phyloP scores from a whole-genome alignment of 169 alveolate genomes.

The Plasmodium fragile region DNA sequence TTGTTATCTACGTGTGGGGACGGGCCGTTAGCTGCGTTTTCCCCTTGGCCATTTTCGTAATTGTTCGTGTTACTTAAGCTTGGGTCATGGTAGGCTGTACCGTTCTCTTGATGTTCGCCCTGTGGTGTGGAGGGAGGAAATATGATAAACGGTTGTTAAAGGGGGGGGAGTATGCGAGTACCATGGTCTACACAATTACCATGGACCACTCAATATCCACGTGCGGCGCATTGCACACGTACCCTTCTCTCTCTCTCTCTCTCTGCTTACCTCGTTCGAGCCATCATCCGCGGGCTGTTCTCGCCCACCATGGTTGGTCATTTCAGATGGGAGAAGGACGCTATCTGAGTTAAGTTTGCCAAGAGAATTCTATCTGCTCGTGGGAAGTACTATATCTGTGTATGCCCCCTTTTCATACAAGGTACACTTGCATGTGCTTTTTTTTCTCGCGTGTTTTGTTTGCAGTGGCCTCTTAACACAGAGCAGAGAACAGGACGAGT shows the following conservation, averaged over 20 bases:
- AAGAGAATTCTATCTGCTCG: background rate
- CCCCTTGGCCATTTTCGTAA: conserved; percentile 6
- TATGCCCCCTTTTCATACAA: background rate
- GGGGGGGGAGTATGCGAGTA: background rate
- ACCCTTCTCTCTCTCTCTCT: background rate
- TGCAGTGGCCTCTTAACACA: background rate
- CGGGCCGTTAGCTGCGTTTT: background rate
- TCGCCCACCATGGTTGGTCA: conserved; percentile 42
- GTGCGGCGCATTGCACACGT: background rate
- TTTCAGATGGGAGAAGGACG: conserved; percentile 16
- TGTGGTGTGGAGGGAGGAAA: background rate
- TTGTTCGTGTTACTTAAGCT: background rate
- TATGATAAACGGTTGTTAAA: background rate
- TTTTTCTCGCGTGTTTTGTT: background rate
- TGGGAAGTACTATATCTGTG: background rate
- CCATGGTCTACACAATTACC: background rate
- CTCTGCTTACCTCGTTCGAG: conserved; percentile 14
- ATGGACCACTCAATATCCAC: background rate
- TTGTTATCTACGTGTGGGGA: background rate
- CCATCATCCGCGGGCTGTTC: conserved; percentile 53
- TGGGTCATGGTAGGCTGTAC: background rate
- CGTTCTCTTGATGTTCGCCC: background rate
- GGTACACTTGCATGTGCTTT: background rate
- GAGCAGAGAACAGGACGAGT: background rate
- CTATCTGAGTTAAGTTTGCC: background rate